phyloP scores from a whole-genome alignment of 768 basidiomycete species.

The Naganishia kalamii region DNA sequence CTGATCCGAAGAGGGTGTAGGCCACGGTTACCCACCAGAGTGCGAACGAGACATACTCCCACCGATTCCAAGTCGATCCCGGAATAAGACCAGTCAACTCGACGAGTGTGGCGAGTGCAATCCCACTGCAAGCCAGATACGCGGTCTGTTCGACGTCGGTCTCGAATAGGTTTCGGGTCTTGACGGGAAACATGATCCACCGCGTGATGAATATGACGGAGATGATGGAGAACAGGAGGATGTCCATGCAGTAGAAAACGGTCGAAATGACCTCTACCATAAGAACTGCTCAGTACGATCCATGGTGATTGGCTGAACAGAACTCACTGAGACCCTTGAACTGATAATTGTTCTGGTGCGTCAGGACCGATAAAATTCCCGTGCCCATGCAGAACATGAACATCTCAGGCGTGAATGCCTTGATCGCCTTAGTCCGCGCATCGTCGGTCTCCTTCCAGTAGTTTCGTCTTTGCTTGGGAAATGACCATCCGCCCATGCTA shows the following conservation, averaged over 20 bases:
- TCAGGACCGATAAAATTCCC: conserved; percentile 22
- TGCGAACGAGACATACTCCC: conserved; percentile 24
- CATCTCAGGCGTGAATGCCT: conserved; percentile 26
- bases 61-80: conserved; percentile 23
- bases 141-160: conserved; percentile 28
- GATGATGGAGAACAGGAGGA: conserved; percentile 22
- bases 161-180: conserved; percentile 23
- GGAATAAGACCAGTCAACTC: conserved; percentile 23
- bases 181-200: conserved; percentile 22
- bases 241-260: conserved; percentile 21
- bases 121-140: conserved; percentile 23
- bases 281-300: background rate
- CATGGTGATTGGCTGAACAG: background rate
- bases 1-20: conserved; percentile 11
- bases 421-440: conserved; percentile 9
- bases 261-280: conserved; percentile 18
- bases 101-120: conserved; percentile 22
- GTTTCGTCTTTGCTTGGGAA: conserved; percentile 19
- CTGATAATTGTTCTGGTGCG: conserved; percentile 27
- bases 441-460: conserved; percentile 25
- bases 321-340: conserved; percentile 21
- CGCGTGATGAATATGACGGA: conserved; percentile 22
- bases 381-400: conserved; percentile 30
- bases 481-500: conserved; percentile 8
- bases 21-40: conserved; percentile 25